Conservation (phyloP, 2,329 filamentous ascomycete species). For the Epichloe coenophiala region DNA sequence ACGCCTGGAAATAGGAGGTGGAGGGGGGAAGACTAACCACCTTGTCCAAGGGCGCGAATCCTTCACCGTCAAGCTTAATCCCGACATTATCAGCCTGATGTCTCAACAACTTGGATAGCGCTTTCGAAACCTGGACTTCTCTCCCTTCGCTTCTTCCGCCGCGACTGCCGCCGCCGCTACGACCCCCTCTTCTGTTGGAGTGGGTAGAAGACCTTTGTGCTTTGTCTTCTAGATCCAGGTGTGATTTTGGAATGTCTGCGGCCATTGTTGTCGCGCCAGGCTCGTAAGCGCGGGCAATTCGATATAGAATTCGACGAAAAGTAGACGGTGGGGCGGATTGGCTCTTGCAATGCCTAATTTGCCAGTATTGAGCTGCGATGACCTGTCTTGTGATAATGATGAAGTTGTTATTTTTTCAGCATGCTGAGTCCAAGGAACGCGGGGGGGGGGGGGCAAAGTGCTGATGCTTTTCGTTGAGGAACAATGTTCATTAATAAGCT, state of each 20-base stretch:
- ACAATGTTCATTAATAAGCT: too few species aligned
- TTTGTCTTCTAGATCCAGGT: conserved; percentile 13
- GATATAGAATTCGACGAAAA: too few species aligned
- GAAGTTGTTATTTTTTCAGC: too few species aligned
- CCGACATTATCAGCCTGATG: conserved; percentile 45
- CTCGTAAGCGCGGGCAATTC: too few species aligned
- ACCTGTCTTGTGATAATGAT: too few species aligned
- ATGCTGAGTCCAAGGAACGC: too few species aligned
- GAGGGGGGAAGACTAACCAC: conserved; percentile 24
- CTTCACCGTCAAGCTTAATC: conserved; percentile 42
- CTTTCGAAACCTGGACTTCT: conserved; percentile 38
- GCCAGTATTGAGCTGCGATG: too few species aligned
- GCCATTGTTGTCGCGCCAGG: background rate
- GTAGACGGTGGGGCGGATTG: too few species aligned
- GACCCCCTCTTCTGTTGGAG: conserved; percentile 7
- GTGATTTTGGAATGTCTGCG: conserved; percentile 2
- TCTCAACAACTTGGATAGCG: conserved; percentile 38
- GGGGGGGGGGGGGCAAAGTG: too few species aligned
- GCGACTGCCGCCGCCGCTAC: conserved; percentile 13
- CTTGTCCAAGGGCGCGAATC: conserved; percentile 42
- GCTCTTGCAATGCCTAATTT: too few species aligned
- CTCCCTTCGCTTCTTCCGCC: conserved; percentile 22
- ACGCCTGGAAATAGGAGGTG: background rate
- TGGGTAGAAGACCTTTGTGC: conserved; percentile 4
- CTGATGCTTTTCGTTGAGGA: too few species aligned